These are phyloP conservation scores for Phytophthora hybrid DNA, from an alignment of 352 stramenopile genomes.

Conservation along the genomic window DNA sequence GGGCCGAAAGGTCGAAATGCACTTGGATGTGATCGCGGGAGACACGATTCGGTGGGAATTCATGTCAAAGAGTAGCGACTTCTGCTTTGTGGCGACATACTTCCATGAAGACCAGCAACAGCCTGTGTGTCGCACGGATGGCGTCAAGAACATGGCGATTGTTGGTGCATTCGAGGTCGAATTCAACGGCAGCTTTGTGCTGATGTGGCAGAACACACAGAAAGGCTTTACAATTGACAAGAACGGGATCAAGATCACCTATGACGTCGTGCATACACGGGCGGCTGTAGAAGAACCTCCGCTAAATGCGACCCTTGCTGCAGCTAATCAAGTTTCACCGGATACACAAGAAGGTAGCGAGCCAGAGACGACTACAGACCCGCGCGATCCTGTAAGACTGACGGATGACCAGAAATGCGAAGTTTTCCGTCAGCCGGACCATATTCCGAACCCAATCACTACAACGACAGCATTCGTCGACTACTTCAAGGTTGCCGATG, in stretches of 20 bases:
- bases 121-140: conserved; percentile 60
- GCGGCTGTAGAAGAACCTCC: conserved; percentile 20
- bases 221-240: conserved; percentile 70
- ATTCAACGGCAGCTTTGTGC: conserved; percentile 72
- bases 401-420: conserved; percentile 66
- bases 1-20: conserved; percentile 81
- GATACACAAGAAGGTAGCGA: conserved; percentile 4
- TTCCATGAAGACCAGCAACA: conserved; percentile 65
- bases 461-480: conserved; percentile 74
- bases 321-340: not conserved
- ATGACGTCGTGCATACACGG: conserved; percentile 62
- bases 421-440: conserved; percentile 57
- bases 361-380: conserved; percentile 9
- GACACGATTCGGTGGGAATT: conserved; percentile 78
- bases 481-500: conserved; percentile 56
- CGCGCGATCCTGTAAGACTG: conserved; percentile 17
- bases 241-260: conserved; percentile 69
- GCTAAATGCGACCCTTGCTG: not conserved
- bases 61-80: conserved; percentile 62
- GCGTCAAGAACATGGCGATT: conserved; percentile 75
- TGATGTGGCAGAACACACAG: conserved; percentile 81
- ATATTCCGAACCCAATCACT: conserved; percentile 77
- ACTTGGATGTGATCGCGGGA: conserved; percentile 73
- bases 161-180: conserved; percentile 58
- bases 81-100: conserved; percentile 68